These are phyloP conservation scores for Protomyces inundatus DNA, from an alignment of 1,139 yeast species.

Conservation along the genomic window DNA sequence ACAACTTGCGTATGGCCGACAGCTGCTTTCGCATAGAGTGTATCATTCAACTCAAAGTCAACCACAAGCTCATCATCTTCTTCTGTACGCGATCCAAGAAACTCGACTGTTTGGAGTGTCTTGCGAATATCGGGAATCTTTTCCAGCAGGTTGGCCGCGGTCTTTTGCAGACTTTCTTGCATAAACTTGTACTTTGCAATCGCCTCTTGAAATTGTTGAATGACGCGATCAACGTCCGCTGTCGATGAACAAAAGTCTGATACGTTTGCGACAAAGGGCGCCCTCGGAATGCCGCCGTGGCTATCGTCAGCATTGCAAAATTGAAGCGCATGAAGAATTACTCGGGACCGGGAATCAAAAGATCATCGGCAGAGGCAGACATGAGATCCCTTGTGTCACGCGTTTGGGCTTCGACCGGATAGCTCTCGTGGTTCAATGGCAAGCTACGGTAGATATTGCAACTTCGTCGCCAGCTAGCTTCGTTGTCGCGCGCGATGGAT, in stretches of 20 bases:
- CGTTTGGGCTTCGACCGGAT: no score
- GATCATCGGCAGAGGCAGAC: background rate
- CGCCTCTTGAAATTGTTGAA: slow-evolving; percentile 66
- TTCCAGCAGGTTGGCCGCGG: slow-evolving; percentile 58
- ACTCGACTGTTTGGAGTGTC: slow-evolving; percentile 66
- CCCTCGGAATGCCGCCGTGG: slow-evolving; percentile 83
- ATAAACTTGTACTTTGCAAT: slow-evolving; percentile 63
- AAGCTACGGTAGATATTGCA: no score
- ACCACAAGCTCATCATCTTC: slow-evolving; percentile 40
- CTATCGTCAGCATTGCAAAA: background rate
- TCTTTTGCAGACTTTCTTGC: slow-evolving; percentile 66
- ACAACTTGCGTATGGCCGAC: slow-evolving; percentile 61
- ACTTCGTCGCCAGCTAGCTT: no score
- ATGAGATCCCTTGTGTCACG: no score
- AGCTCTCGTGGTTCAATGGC: no score
- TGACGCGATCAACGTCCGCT: slow-evolving; percentile 64
- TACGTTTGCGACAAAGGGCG: slow-evolving; percentile 85
- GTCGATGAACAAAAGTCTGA: slow-evolving; percentile 63
- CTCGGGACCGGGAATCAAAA: background rate
- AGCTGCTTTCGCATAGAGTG: slow-evolving; percentile 77
- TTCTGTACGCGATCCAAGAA: slow-evolving; percentile 49
- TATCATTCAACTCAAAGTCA: slow-evolving; percentile 86
- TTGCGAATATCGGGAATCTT: slow-evolving; percentile 89
- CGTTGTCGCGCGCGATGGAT: no score
- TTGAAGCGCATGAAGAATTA: background rate